Base-by-base conservation (phyloP, 495 filamentous ascomycete genomes). In the Penicillium paradoxum region DNA sequence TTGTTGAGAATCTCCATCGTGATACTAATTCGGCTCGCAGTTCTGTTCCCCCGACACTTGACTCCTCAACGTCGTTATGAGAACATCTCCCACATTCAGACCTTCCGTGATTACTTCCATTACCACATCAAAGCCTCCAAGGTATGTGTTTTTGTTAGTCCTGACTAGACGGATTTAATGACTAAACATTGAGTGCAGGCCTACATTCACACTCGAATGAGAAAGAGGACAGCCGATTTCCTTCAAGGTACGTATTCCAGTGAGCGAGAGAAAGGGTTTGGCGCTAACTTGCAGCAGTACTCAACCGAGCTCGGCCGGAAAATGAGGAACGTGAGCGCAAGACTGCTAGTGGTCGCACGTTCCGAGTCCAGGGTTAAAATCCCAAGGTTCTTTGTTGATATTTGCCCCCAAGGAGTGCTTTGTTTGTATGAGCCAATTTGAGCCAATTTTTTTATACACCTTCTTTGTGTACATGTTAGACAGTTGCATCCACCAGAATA, bases 61-160 rank as follows among this genome's bases (percentile, higher is more conserved):
- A 95, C 91, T 4, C 83, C 80, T 3, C 90, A 96, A 70, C 82
- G 89, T 62, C 84, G 93, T 71, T 86, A 89, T 41, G 92, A 97
- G 53, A 92, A 89, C 67, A 97, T 99, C 60, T 96, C 90, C 33
- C 93, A 99, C 64, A 96, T 99, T 59, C 95, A 99, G 73, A 99
- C 92, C 15, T 99, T 99, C 88, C 88, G 93, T 53, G 95, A 97
- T 63, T 97, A 99, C 70, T 99, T 99, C 79, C 93, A 99, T 69
- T 99, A 99, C 69, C 93, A 99, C 72, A 99, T 99, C 76, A 99
- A 99, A 73, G 93, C 93, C 24, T 95, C 92, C 41, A 97, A 96
- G 77, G 85, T 87, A 74, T 18, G 19, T 32, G 13, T 21, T 47
- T 4, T 40, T 30, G 29, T 15, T 17, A 24, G 8, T 46, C n/a